Percentiles rank a stretch among this genome's conserved stretches.
Evolutionary conservation across 345 rosid genomes (phyloP).

Genomic region (Trapa incisa): DNA sequence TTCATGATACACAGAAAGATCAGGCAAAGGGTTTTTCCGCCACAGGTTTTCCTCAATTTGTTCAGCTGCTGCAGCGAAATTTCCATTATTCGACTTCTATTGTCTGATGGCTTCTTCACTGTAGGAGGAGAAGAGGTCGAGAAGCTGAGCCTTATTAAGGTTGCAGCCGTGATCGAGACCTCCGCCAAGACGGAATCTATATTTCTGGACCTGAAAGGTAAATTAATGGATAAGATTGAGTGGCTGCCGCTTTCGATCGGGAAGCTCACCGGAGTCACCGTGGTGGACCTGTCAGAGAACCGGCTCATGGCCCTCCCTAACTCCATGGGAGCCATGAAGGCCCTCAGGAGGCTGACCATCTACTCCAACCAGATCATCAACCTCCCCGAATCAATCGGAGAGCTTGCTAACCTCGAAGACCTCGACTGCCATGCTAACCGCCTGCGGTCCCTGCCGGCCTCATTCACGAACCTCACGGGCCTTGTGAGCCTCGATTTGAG

Average conservation of each 20-base stretch:
- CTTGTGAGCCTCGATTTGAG: conserved; percentile 36
- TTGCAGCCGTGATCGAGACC: conserved; percentile 46
- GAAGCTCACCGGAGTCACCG: conserved; percentile 30
- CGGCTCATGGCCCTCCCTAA: conserved; percentile 51
- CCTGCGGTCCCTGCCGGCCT: conserved; percentile 34
- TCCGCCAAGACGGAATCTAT: conserved; percentile 29
- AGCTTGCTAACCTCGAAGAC: conserved; percentile 32
- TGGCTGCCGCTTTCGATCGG: conserved; percentile 63
- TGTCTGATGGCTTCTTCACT: conserved; percentile 13
- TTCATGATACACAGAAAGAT: conserved; percentile 2
- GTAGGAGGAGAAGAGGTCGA: conserved; percentile 23
- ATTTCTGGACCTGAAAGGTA: conserved; percentile 45
- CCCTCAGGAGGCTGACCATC: conserved; percentile 36
- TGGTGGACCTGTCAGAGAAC: conserved; percentile 47
- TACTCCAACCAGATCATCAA: conserved; percentile 51
- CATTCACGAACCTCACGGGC: conserved; percentile 37
- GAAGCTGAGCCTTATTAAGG: conserved; percentile 44
- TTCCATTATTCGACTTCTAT: too few species aligned
- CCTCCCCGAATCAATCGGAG: conserved; percentile 50
- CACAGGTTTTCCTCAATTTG: neutral
- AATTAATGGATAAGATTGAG: conserved; percentile 43
- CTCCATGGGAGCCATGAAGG: conserved; percentile 25
- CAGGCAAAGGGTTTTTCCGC: conserved; percentile 32
- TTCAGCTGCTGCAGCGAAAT: too few species aligned
- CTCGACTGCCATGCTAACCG: conserved; percentile 51